These are phyloP conservation scores for Heterobasidion annosum DNA, from an alignment of 1,284 basidiomycete species.

Conservation along the genomic window DNA sequence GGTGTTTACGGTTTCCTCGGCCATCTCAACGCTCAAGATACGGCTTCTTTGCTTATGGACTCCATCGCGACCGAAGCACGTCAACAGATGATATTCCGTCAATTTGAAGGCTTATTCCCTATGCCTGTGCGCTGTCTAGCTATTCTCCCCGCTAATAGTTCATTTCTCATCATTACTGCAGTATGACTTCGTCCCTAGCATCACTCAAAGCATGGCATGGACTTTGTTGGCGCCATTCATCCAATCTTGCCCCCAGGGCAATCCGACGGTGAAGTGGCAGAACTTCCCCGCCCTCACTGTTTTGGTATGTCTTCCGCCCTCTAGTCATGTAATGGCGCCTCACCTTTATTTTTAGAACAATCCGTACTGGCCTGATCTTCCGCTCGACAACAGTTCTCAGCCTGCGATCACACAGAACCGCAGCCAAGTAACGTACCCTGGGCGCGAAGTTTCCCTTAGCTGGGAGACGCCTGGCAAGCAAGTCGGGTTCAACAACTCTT, in stretches of 20 bases:
- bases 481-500: conserved; percentile 41
- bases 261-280: conserved; percentile 46
- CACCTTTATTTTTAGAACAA: conserved; percentile 14
- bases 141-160: background rate
- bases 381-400: conserved; percentile 13
- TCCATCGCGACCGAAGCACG: conserved; percentile 57
- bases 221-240: conserved; percentile 53
- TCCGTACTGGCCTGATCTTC: conserved; percentile 18
- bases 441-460: conserved; percentile 35
- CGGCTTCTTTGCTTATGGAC: conserved; percentile 48
- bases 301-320: conserved; percentile 18
- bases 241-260: conserved; percentile 45
- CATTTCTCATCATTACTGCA: conserved; percentile 8
- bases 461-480: conserved; percentile 52
- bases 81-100: conserved; percentile 62
- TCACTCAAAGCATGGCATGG: conserved; percentile 58
- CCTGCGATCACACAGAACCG: conserved; percentile 44
- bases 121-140: conserved; percentile 36
- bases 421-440: conserved; percentile 35
- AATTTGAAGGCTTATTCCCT: conserved; percentile 55
- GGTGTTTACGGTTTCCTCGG: conserved; percentile 54
- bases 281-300: conserved; percentile 46
- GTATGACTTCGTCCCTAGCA: conserved; percentile 36
- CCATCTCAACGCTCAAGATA: conserved; percentile 50
- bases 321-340: too few relatives aligned